These are phyloP conservation scores for Bipolaris bicolor DNA, from an alignment of 2,329 filamentous ascomycete genomes.

Conservation along the genomic window DNA sequence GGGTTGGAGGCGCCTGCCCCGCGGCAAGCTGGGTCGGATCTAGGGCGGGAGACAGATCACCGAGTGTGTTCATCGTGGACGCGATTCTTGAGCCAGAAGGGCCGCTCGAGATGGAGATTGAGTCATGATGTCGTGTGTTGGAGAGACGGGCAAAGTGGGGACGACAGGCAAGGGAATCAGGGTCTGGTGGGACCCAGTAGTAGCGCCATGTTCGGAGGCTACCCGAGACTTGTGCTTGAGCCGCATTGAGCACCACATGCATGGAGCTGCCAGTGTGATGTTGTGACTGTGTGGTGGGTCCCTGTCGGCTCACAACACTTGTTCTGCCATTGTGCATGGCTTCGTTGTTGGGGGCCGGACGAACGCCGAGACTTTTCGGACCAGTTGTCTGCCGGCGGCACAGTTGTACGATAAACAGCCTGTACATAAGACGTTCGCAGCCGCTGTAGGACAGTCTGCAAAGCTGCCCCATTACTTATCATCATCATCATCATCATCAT, in stretches of 20 bases:
- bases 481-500: neutral
- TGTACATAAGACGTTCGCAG: neutral
- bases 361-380: too few relatives aligned
- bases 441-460: neutral
- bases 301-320: too few relatives aligned
- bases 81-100: neutral
- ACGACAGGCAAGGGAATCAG: constrained; percentile 6
- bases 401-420: too few relatives aligned
- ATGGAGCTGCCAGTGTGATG: neutral
- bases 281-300: neutral
- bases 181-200: constrained; percentile 17
- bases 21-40: constrained; percentile 37
- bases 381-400: too few relatives aligned
- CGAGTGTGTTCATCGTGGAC: constrained; percentile 23
- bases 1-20: constrained; percentile 40
- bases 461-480: neutral
- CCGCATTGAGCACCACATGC: constrained; percentile 10
- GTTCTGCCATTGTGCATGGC: too few relatives aligned
- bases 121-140: constrained; percentile 18
- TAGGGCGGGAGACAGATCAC: constrained; percentile 35
- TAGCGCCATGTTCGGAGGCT: constrained; percentile 21
- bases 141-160: constrained; percentile 10
- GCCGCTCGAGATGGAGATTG: neutral
- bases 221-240: constrained; percentile 30
- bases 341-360: too few relatives aligned